Percentiles rank a stretch among this genome's conserved stretches.
Evolutionary conservation across 2,329 filamentous ascomycete genomes (phyloP).

Genomic region (Trichoderma semiorbis): DNA sequence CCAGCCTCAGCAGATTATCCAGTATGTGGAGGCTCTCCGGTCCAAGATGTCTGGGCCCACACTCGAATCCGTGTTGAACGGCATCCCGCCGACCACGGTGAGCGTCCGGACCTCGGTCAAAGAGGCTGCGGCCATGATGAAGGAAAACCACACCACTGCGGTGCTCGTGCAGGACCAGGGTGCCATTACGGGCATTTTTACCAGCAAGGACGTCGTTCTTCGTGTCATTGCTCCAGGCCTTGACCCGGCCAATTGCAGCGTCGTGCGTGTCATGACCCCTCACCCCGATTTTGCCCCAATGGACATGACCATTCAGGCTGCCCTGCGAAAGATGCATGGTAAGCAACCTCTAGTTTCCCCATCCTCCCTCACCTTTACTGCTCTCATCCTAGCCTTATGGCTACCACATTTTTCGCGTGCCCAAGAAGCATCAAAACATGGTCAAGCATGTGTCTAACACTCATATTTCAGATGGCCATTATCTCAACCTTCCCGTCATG

Average conservation of each 20-base stretch:
- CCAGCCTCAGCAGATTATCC: slow-evolving; percentile 97
- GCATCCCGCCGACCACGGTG: slow-evolving; percentile 87
- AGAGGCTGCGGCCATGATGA: slow-evolving; percentile 94
- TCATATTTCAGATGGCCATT: slow-evolving; percentile 74
- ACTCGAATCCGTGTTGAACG: slow-evolving; percentile 88
- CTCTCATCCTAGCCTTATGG: background rate
- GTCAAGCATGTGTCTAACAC: slow-evolving; percentile 14
- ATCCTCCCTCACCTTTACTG: background rate
- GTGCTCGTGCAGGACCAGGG: slow-evolving; percentile 95
- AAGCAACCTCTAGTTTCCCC: slow-evolving; percentile 36
- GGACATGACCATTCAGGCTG: slow-evolving; percentile 98
- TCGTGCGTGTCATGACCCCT: slow-evolving; percentile 97
- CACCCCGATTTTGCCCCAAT: slow-evolving; percentile 98
- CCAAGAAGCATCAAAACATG: slow-evolving; percentile 1
- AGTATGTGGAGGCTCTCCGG: slow-evolving; percentile 94
- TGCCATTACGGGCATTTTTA: slow-evolving; percentile 97
- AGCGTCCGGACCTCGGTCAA: slow-evolving; percentile 94
- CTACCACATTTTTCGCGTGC: background rate
- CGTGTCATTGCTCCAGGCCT: slow-evolving; percentile 96
- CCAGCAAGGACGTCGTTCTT: slow-evolving; percentile 97
- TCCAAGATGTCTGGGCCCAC: slow-evolving; percentile 98
- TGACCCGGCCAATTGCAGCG: slow-evolving; percentile 91
- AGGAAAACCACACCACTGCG: slow-evolving; percentile 97
- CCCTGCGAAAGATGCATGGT: slow-evolving; percentile 99
- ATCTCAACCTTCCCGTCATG: slow-evolving; percentile 97